phyloP scores from a whole-genome alignment of 1,284 basidiomycete genomes.

The Trametes polyzona region DNA sequence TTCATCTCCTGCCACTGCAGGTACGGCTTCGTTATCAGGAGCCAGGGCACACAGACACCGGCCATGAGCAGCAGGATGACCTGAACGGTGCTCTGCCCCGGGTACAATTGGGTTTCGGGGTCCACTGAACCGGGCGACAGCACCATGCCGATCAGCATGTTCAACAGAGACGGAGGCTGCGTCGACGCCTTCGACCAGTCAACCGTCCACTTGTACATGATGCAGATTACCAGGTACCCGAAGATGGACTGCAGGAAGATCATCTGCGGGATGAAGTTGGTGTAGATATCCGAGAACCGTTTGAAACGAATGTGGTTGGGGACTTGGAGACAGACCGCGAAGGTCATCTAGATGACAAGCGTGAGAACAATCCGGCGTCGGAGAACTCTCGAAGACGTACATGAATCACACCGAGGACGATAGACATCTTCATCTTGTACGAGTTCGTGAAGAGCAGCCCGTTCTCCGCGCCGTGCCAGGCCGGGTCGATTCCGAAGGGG shows the following conservation, averaged over 20 bases:
- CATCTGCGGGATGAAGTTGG: slow-evolving; percentile 97
- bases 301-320: slow-evolving; percentile 96
- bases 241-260: slow-evolving; percentile 98
- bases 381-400: slow-evolving; percentile 51
- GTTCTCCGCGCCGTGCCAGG: slow-evolving; percentile 96
- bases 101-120: slow-evolving; percentile 75
- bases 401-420: slow-evolving; percentile 96
- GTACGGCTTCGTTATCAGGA: slow-evolving; percentile 95
- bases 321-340: slow-evolving; percentile 93
- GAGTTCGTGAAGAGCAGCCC: slow-evolving; percentile 95
- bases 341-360: slow-evolving; percentile 81
- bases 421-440: slow-evolving; percentile 99
- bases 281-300: slow-evolving; percentile 83
- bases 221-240: slow-evolving; percentile 94
- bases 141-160: slow-evolving; percentile 97
- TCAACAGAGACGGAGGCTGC: slow-evolving; percentile 88
- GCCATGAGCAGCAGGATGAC: slow-evolving; percentile 82
- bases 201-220: slow-evolving; percentile 96
- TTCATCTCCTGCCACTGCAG: slow-evolving; percentile 91
- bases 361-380: slow-evolving; percentile 21
- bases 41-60: slow-evolving; percentile 92
- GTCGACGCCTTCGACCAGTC: slow-evolving; percentile 83
- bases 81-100: slow-evolving; percentile 90
- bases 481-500: slow-evolving; percentile 93
- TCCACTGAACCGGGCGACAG: slow-evolving; percentile 84